Percentiles rank a stretch among this genome's conserved stretches.
Evolutionary conservation across 2,329 filamentous ascomycete species (phyloP).

Genomic region (Talaromyces sp.): DNA sequence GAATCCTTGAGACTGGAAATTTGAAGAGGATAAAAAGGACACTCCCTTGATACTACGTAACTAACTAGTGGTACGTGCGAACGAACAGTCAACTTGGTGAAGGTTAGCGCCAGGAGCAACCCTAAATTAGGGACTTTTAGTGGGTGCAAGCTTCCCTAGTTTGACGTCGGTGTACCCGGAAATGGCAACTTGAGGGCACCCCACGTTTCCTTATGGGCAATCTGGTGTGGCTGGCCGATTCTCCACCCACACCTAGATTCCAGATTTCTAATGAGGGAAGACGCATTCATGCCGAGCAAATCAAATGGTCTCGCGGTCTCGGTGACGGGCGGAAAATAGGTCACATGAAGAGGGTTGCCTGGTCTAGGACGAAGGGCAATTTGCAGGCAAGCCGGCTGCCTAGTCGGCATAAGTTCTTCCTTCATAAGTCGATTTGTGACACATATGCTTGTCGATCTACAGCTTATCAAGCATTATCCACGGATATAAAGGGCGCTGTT

Average conservation of each 20-base stretch:
- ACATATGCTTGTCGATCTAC: slow-evolving; percentile 1
- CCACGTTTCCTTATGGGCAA: slow-evolving; percentile 4
- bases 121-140: slow-evolving; percentile 2
- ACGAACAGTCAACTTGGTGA: background rate
- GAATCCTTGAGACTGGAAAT: background rate
- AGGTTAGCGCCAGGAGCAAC: background rate
- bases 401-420: background rate
- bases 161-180: slow-evolving; percentile 6
- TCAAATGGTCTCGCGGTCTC: background rate
- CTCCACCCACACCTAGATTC: slow-evolving; percentile 5
- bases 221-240: slow-evolving; percentile 2
- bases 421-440: slow-evolving; percentile 1
- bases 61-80: no score
- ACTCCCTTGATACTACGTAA: no score
- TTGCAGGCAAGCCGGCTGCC: background rate
- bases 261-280: background rate
- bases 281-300: slow-evolving; percentile 8
- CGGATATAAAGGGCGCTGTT: slow-evolving; percentile 6
- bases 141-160: slow-evolving; percentile 1
- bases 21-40: background rate
- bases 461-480: background rate
- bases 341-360: background rate
- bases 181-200: background rate
- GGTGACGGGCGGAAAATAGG: background rate
- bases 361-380: background rate